Conservation (phyloP, 768 basidiomycete genomes). For the Scleroderma citrinum region DNA sequence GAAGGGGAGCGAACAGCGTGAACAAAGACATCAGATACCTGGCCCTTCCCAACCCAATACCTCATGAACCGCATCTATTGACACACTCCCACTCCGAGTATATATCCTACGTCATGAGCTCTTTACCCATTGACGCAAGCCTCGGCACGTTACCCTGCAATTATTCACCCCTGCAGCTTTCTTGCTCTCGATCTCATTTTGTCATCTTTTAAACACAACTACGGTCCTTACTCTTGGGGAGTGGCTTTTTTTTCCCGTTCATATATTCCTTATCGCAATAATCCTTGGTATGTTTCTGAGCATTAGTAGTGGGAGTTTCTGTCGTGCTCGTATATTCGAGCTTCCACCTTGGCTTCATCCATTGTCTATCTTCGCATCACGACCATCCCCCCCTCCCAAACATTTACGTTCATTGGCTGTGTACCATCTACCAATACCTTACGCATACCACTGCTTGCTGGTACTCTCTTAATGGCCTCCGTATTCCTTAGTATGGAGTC, state of each 20-base stretch:
- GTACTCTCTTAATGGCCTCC: slow-evolving; percentile 22
- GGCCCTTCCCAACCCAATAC: slow-evolving; percentile 16
- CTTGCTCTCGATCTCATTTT: slow-evolving; percentile 17
- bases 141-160: slow-evolving; percentile 21
- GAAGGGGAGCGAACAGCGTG: slow-evolving; percentile 60
- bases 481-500: slow-evolving; percentile 19
- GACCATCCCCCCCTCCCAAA: slow-evolving; percentile 12
- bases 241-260: slow-evolving; percentile 8
- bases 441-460: slow-evolving; percentile 29
- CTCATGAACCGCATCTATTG: slow-evolving; percentile 22
- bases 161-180: slow-evolving; percentile 13
- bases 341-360: slow-evolving; percentile 15
- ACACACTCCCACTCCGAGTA: slow-evolving; percentile 14
- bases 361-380: slow-evolving; percentile 27
- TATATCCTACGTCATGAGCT: slow-evolving; percentile 11
- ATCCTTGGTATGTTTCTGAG: slow-evolving; percentile 22
- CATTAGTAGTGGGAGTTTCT: slow-evolving; percentile 18
- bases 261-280: slow-evolving; percentile 27
- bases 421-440: slow-evolving; percentile 30
- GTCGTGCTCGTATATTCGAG: slow-evolving; percentile 20
- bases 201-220: slow-evolving; percentile 14
- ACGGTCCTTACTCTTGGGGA: slow-evolving; percentile 12
- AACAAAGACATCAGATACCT: slow-evolving; percentile 26
- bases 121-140: slow-evolving; percentile 22
- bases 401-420: slow-evolving; percentile 20